Base-by-base conservation (phyloP, 495 filamentous ascomycete species). In the Xylaria intraflava region DNA sequence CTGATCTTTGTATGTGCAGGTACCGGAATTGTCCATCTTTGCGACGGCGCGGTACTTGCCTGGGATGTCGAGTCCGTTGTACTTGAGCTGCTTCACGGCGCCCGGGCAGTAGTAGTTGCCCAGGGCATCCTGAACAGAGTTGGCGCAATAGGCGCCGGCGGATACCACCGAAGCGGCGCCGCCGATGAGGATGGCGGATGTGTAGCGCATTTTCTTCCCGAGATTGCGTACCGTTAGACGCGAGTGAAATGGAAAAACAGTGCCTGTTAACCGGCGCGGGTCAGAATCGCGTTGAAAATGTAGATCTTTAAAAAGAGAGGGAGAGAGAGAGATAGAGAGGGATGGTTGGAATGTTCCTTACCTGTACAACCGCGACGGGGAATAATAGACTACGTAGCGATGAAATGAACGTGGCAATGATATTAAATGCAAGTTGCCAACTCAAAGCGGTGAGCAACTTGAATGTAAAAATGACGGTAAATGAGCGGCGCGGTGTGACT, bases 41-140 rank as follows among this genome's bases (percentile, higher is more conserved):
- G 69, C 71, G 33, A 89, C 78, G 46, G 77, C 69, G 1, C 81
- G 69, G 65, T 88, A 90, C 27, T 64, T 61, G 16, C 86, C 84
- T 11, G 70, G 38, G 5, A 65, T 68, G 6, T 79, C 79, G 50
- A 88, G 75, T 24, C 78, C 78, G 11, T 54, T 57, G 61, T 88
- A 89, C 0, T 72, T 76, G 62, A 89, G 79, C 2, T 73, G 71
- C 22, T 76, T 65, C 27, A 87, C 84, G 0, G 70, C 51, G 0
- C 59, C 53, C 24, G 77, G 70, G 64, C 85, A 88, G 72, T 84
- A 88, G 56, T 38, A 69, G 52, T 75, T 77, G 14, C 74, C 74
- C 1, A 62, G 41, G 31, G 64, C 55, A 29, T 70, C 57, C 39
- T 66, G 51, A 31, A 64, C 62, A 10, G 64, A 53, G 24, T 62